Evolutionary conservation across 169 alveolate genomes (phyloP), one percentile per base, ranked within the genome.

Genomic region (Cryptosporidium meleagridis): DNA sequence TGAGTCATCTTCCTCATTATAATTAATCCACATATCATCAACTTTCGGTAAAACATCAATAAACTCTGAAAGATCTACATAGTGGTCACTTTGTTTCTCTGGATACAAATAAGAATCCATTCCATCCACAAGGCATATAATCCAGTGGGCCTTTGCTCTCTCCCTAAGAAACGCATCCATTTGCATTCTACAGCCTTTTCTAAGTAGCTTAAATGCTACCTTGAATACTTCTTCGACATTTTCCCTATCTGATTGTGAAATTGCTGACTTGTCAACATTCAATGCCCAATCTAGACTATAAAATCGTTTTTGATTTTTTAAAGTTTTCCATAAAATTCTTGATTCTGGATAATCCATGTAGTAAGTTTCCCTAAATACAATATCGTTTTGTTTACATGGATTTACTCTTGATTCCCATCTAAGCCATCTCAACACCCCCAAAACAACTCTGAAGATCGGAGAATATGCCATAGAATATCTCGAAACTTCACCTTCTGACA

Each of bases 331-430:
- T 26, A 33, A 61, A 26, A 80, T 61, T 21, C 89, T 80, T 26
- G 89, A 80, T 41, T 80, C 89, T 23, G 72, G 80, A 23, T 80
- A 80, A 45, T 80, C 89, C 26, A 35, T 31, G 21, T 45, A 80
- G 44, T 80, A 80, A n/a, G 59, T 39, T 3, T 65, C 67, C 7
- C n/a, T 80, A 18, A 80, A 33, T 3, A 62, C 44, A 1, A 62
- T 16, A 29, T 59, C 73, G 39, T 62, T 48, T 23, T 80, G 75
- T 41, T 80, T 59, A 5, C 16, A 41, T 16, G 89, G 89, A 35
- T 80, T 80, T 8, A 65, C 75, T 62, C 89, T 80, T 0, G 89
- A 59, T 23, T 80, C 89, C 89, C 89, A 80, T 48, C 89, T 80
- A 41, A 80, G 53, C 89, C 89, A 80, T 61, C 80, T 80, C 35